phyloP scores from a whole-genome alignment of 2,329 filamentous ascomycete genomes.

The Pleomassaria siparia region DNA sequence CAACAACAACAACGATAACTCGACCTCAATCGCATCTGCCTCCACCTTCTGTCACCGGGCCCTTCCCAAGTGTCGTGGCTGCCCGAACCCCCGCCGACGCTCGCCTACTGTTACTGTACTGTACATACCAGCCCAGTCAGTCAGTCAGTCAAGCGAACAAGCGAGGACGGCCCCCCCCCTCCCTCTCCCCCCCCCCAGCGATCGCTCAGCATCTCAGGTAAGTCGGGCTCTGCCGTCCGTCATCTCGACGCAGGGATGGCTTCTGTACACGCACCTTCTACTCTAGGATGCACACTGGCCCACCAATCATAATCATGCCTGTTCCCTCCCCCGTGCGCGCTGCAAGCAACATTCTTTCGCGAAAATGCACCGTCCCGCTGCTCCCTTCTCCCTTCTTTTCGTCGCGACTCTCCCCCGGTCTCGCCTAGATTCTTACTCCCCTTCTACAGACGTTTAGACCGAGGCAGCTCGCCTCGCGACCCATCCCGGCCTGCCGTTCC shows the following conservation, averaged over 20 bases:
- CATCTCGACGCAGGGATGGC: conserved; percentile 2
- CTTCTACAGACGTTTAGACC: conserved; percentile 1
- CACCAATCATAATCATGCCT: neutral
- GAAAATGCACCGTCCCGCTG: neutral
- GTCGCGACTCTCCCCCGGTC: conserved; percentile 1
- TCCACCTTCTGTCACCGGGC: too few species aligned
- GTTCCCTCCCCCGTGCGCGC: neutral
- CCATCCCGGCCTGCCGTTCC: neutral
- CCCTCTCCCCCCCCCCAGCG: too few species aligned
- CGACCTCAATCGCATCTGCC: too few species aligned
- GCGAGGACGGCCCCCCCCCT: too few species aligned
- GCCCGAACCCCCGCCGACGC: too few species aligned
- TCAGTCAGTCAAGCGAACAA: too few species aligned
- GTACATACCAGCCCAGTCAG: too few species aligned
- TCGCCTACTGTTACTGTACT: too few species aligned
- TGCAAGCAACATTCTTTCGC: conserved; percentile 2
- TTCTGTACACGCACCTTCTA: conserved; percentile 3
- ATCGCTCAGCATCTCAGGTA: conserved; percentile 1
- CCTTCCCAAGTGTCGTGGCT: too few species aligned
- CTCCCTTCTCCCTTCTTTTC: neutral
- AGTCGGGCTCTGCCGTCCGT: conserved; percentile 1
- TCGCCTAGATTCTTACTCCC: conserved; percentile 3
- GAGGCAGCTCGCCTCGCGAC: conserved; percentile 3
- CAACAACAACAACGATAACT: too few species aligned
- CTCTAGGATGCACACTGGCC: neutral